These are phyloP conservation scores for Sphagnurus paluster DNA, from an alignment of 1,284 basidiomycete genomes.

Conservation along the genomic window DNA sequence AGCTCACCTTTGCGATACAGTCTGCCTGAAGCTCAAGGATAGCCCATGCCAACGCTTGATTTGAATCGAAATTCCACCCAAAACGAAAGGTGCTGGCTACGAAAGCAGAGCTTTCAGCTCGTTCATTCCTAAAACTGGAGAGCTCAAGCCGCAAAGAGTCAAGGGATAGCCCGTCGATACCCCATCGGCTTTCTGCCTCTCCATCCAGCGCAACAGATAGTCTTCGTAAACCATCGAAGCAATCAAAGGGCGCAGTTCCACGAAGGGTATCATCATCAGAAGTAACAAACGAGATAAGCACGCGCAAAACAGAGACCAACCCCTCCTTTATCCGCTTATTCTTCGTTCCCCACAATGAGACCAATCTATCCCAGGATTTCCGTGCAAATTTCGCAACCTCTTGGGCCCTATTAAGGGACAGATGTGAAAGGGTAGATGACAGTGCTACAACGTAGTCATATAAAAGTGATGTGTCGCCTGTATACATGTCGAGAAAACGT, in stretches of 20 bases:
- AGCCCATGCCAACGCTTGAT: slow-evolving; percentile 79
- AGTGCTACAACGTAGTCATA: slow-evolving; percentile 71
- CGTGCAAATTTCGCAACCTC: slow-evolving; percentile 61
- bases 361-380: slow-evolving; percentile 61
- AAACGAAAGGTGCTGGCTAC: slow-evolving; percentile 64
- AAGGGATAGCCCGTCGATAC: slow-evolving; percentile 61
- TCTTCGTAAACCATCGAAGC: slow-evolving; percentile 45
- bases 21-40: slow-evolving; percentile 85
- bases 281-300: slow-evolving; percentile 73
- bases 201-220: slow-evolving; percentile 57
- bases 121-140: slow-evolving; percentile 9
- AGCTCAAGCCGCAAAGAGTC: slow-evolving; percentile 63
- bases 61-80: slow-evolving; percentile 70
- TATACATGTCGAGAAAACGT: slow-evolving; percentile 66
- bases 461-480: slow-evolving; percentile 72
- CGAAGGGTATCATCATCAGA: slow-evolving; percentile 26
- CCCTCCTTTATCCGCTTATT: slow-evolving; percentile 67
- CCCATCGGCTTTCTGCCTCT: slow-evolving; percentile 67
- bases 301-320: slow-evolving; percentile 66
- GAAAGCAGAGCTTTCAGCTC: slow-evolving; percentile 44
- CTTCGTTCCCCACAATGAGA: slow-evolving; percentile 76
- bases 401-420: slow-evolving; percentile 70
- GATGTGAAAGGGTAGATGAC: slow-evolving; percentile 65
- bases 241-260: slow-evolving; percentile 24
- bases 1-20: slow-evolving; percentile 64